Evolutionary conservation across 306 rosid genomes (phyloP).

Genomic region (Vigna unguiculata): DNA sequence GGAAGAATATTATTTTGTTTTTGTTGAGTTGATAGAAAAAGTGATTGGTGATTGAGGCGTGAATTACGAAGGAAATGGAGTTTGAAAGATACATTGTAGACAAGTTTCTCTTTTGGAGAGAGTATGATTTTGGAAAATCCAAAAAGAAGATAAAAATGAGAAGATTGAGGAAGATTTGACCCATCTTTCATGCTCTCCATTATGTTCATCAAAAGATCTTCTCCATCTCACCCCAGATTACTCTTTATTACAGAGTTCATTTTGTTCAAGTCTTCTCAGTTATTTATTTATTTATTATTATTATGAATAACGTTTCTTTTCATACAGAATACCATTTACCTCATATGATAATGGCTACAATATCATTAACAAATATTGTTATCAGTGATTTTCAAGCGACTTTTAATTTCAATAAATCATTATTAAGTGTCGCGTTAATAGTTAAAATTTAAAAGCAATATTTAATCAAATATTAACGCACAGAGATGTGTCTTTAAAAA

Average conservation of each 20-base stretch:
- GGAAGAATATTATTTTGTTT: neutral
- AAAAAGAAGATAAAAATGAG: neutral
- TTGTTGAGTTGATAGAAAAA: neutral
- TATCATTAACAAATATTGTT: too few relatives aligned
- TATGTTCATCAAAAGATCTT: neutral
- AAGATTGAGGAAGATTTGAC: constrained; percentile 30
- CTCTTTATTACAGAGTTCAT: neutral
- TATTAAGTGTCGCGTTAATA: too few relatives aligned
- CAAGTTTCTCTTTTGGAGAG: constrained; percentile 34
- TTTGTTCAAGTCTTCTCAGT: neutral
- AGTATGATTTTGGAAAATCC: neutral
- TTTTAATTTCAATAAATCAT: too few relatives aligned
- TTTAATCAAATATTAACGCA: neutral
- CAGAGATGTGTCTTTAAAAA: neutral
- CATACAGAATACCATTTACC: too few relatives aligned
- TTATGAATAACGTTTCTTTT: too few relatives aligned
- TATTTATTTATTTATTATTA: too few relatives aligned
- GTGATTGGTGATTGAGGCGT: constrained; percentile 19
- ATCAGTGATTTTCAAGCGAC: too few relatives aligned
- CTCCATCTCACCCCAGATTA: neutral
- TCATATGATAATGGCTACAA: too few relatives aligned
- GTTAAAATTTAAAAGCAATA: neutral
- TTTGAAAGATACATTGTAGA: neutral
- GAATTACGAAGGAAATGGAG: constrained; percentile 8
- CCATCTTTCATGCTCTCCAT: constrained; percentile 1